Evolutionary conservation across 169 alveolate genomes (phyloP).

Genomic region (Eimeria brunetti): DNA sequence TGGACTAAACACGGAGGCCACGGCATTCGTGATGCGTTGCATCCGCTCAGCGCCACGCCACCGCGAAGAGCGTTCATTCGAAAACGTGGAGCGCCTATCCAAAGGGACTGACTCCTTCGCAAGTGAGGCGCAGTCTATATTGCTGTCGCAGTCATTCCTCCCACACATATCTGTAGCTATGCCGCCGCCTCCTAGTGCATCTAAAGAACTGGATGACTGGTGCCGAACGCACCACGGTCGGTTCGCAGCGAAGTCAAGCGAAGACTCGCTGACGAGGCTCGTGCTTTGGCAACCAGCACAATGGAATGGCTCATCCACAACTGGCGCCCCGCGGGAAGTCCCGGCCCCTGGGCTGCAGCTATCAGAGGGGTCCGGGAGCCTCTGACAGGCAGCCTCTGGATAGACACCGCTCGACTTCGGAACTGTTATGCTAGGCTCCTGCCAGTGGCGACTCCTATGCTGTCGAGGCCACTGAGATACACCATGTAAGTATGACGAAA

Average conservation of each 20-base stretch:
- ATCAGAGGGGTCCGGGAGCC: background rate
- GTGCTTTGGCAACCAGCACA: conserved; percentile 41
- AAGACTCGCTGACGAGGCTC: conserved; percentile 56
- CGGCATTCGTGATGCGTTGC: conserved; percentile 71
- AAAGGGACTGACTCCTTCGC: conserved; percentile 40
- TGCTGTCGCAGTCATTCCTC: conserved; percentile 30
- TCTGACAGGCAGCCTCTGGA: background rate
- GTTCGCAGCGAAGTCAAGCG: conserved; percentile 15
- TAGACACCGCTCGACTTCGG: background rate
- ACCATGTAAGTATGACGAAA: conserved; percentile 22
- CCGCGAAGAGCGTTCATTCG: conserved; percentile 59
- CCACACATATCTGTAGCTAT: background rate
- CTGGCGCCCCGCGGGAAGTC: conserved; percentile 26
- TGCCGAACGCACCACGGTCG: conserved; percentile 25
- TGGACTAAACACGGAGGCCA: conserved; percentile 46
- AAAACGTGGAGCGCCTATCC: conserved; percentile 46
- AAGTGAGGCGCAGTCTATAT: conserved; percentile 10
- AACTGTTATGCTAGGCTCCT: conserved; percentile 22
- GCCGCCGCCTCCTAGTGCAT: conserved; percentile 33
- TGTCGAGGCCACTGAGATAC: conserved; percentile 64
- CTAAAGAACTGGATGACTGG: conserved; percentile 48
- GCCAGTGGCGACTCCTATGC: conserved; percentile 41
- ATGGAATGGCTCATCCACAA: conserved; percentile 52
- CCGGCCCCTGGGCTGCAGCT: background rate
- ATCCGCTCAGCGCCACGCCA: conserved; percentile 58